These are phyloP conservation scores for Rubus idaeus DNA, from an alignment of 306 rosid genomes.

Conservation along the genomic window DNA sequence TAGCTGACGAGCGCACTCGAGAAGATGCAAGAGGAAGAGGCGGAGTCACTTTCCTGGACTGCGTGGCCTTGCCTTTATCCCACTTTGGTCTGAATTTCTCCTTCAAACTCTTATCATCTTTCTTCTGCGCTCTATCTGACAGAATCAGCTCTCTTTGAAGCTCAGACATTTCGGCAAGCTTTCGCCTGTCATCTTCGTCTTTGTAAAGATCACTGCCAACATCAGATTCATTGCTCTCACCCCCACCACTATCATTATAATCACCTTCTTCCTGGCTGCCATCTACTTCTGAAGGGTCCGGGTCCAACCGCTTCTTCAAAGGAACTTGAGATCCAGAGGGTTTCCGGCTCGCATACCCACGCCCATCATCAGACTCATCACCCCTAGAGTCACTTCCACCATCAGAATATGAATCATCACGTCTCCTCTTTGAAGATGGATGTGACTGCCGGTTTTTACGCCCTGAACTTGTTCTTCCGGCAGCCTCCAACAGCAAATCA, in stretches of 20 bases:
- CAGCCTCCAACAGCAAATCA: constrained; percentile 84
- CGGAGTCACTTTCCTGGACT: constrained; percentile 56
- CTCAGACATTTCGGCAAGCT: constrained; percentile 92
- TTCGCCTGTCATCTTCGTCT: constrained; percentile 70
- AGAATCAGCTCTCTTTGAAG: constrained; percentile 95
- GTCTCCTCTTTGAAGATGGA: constrained; percentile 59
- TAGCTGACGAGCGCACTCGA: constrained; percentile 71
- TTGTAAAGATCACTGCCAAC: constrained; percentile 90
- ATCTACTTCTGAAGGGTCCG: constrained; percentile 64
- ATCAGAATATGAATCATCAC: constrained; percentile 67
- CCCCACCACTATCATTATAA: constrained; percentile 50
- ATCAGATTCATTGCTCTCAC: constrained; percentile 68
- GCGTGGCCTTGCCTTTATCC: constrained; percentile 58
- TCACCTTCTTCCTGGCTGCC: constrained; percentile 77
- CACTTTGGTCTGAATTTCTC: constrained; percentile 71
- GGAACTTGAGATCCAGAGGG: constrained; percentile 71
- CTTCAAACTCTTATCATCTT: constrained; percentile 67
- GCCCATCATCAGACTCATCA: constrained; percentile 73
- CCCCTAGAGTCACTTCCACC: constrained; percentile 80
- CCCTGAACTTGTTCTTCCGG: constrained; percentile 71
- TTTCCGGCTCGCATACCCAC: constrained; percentile 46
- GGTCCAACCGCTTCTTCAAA: constrained; percentile 81
- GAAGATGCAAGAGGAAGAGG: constrained; percentile 61
- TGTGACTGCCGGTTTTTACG: constrained; percentile 63
- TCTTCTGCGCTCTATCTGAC: constrained; percentile 82